Conservation (phyloP, 257 asterid species). For the Ligustrum vulgare region DNA sequence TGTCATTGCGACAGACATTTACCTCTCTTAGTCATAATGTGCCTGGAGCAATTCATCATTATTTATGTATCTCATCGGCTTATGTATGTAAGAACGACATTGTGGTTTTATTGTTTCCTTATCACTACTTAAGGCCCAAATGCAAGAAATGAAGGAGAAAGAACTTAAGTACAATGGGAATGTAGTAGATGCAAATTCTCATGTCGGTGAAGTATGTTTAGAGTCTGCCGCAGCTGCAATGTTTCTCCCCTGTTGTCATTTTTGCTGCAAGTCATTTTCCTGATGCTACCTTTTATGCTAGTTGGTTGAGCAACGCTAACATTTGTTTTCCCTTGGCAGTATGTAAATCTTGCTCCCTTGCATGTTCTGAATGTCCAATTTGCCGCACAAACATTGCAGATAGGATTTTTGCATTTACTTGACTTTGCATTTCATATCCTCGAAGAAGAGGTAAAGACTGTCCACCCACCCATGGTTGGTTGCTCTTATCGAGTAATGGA, state of each 20-base stretch:
- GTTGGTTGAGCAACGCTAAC: conserved; percentile 21
- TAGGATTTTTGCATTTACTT: conserved; percentile 81
- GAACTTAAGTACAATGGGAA: conserved; percentile 67
- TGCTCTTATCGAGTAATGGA: neutral
- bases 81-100: conserved; percentile 6
- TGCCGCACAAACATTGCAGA: conserved; percentile 74
- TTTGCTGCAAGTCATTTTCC: conserved; percentile 67
- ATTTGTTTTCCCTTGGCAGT: conserved; percentile 50
- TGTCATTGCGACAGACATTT: neutral
- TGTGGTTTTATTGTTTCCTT: conserved; percentile 12
- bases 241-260: conserved; percentile 99
- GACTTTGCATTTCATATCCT: conserved; percentile 28
- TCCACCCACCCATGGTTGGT: neutral
- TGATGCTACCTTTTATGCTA: too few relatives aligned
- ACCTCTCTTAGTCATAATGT: neutral
- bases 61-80: neutral
- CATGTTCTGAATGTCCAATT: conserved; percentile 88
- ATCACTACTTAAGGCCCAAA: conserved; percentile 60
- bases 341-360: conserved; percentile 93
- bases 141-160: conserved; percentile 94
- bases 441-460: conserved; percentile 31
- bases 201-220: conserved; percentile 87
- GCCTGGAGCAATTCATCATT: neutral
- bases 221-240: conserved; percentile 87
- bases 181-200: conserved; percentile 81